phyloP scores from a whole-genome alignment of 805 yeast species.

The Zygotorulaspora danielsina region DNA sequence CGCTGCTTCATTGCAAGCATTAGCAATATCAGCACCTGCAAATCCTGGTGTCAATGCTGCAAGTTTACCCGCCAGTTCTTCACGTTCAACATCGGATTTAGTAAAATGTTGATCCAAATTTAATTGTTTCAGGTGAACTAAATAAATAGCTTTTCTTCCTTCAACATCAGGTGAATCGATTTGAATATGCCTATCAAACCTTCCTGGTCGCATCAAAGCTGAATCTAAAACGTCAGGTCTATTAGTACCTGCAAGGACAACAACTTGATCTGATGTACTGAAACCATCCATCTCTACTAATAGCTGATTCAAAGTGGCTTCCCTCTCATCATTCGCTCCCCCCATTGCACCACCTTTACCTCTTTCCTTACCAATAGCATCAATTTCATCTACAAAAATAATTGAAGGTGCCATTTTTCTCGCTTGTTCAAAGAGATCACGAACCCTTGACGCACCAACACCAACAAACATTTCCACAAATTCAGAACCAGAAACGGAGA shows the following conservation, averaged over 20 bases:
- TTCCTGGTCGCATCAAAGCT: constrained; percentile 89
- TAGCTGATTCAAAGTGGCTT: constrained; percentile 85
- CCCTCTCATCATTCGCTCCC: constrained; percentile 90
- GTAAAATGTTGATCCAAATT: constrained; percentile 33
- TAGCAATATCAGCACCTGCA: constrained; percentile 94
- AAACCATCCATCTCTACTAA: constrained; percentile 97
- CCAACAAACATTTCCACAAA: constrained; percentile 99
- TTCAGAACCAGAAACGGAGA: constrained; percentile 94
- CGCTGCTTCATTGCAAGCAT: constrained; percentile 92
- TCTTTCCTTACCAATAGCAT: constrained; percentile 89
- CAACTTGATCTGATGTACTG: constrained; percentile 81
- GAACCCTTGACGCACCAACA: constrained; percentile 96
- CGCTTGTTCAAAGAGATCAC: constrained; percentile 87
- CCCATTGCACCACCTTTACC: constrained; percentile 67
- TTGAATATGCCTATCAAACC: constrained; percentile 86
- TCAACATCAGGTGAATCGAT: constrained; percentile 85
- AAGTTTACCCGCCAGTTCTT: constrained; percentile 70
- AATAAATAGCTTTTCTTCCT: constrained; percentile 83
- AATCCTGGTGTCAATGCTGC: constrained; percentile 94
- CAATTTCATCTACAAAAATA: constrained; percentile 90
- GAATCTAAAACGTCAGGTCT: constrained; percentile 87
- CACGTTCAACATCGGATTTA: constrained; percentile 45
- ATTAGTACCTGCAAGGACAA: constrained; percentile 92
- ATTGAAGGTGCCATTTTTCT: constrained; percentile 87
- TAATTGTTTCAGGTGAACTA: constrained; percentile 63